A percentile compares a stretch with the other conserved stretches of the same genome.
These are phyloP conservation scores for Gnomoniopsis smithogilvyi DNA, from an alignment of 2,329 filamentous ascomycete species.

Conservation along the genomic window DNA sequence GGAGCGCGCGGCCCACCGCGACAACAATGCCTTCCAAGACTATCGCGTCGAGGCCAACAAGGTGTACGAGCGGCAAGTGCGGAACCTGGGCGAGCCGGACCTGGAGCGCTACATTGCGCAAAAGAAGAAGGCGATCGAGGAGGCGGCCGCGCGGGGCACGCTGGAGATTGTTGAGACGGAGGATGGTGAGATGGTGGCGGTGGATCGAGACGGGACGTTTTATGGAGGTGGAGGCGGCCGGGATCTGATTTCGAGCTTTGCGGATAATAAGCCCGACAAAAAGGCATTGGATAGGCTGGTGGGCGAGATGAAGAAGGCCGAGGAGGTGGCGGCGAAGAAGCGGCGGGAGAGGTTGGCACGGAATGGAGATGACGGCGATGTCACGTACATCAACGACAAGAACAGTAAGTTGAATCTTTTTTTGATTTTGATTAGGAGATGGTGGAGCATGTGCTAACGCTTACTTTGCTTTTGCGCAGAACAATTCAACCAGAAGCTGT, in stretches of 20 bases:
- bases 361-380: slow-evolving; percentile 82
- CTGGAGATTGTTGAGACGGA: slow-evolving; percentile 95
- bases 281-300: slow-evolving; percentile 87
- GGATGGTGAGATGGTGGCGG: slow-evolving; percentile 87
- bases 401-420: slow-evolving; percentile 46
- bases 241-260: slow-evolving; percentile 76
- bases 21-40: slow-evolving; percentile 87
- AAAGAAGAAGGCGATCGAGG: slow-evolving; percentile 80
- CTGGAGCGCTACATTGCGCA: slow-evolving; percentile 82
- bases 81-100: slow-evolving; percentile 69
- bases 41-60: slow-evolving; percentile 86
- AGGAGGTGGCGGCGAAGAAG: slow-evolving; percentile 84
- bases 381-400: slow-evolving; percentile 99
- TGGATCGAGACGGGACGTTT: slow-evolving; percentile 87
- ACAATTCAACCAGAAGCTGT: slow-evolving; percentile 97
- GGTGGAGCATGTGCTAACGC: not conserved
- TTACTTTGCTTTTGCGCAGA: slow-evolving; percentile 45
- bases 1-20: slow-evolving; percentile 77
- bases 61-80: slow-evolving; percentile 88
- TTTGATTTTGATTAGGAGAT: not conserved
- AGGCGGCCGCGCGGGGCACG: slow-evolving; percentile 77
- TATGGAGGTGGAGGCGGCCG: slow-evolving; percentile 87
- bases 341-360: slow-evolving; percentile 73
- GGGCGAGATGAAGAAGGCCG: slow-evolving; percentile 79
- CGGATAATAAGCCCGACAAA: slow-evolving; percentile 82